Percentiles rank a stretch among this genome's conserved stretches.
These are phyloP conservation scores for peach (Prunus persica) DNA, from an alignment of 306 rosid species.

Conservation along the genomic window DNA sequence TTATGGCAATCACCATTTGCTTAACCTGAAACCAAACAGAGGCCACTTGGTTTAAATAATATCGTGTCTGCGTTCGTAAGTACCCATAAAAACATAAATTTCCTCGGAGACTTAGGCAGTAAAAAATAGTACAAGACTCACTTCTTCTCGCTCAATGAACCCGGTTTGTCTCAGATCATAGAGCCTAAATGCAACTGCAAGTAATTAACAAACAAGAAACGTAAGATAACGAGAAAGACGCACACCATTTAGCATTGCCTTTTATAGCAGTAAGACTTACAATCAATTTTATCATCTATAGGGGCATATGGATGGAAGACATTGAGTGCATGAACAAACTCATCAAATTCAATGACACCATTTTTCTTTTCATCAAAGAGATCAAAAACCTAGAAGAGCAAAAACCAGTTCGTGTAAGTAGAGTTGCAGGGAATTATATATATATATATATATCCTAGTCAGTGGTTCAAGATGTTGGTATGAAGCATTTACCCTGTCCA, in stretches of 20 bases:
- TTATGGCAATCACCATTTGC: constrained; percentile 76
- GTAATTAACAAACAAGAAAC: constrained; percentile 15
- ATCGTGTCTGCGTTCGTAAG: background rate
- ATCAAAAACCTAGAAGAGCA: constrained; percentile 62
- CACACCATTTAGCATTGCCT: too few relatives aligned
- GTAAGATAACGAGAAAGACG: background rate
- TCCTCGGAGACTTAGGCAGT: background rate
- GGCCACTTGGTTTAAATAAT: constrained; percentile 11
- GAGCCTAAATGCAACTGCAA: constrained; percentile 75
- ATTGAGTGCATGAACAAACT: constrained; percentile 63
- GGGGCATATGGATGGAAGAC: constrained; percentile 79
- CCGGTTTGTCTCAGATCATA: constrained; percentile 79
- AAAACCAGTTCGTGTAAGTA: background rate
- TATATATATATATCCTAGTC: background rate
- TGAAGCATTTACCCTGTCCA: constrained; percentile 55
- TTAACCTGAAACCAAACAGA: constrained; percentile 56
- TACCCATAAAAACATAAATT: background rate
- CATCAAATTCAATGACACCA: constrained; percentile 84
- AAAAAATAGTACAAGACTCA: constrained; percentile 29
- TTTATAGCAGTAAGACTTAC: constrained; percentile 44
- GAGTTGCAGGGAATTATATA: background rate
- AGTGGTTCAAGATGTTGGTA: background rate
- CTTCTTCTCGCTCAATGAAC: constrained; percentile 75
- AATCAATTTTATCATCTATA: constrained; percentile 62
- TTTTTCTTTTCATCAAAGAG: constrained; percentile 73